Percentiles rank a stretch among this genome's conserved stretches.
These are phyloP conservation scores for Trichoderma erinaceum DNA, from an alignment of 495 filamentous ascomycete genomes.

Conservation along the genomic window DNA sequence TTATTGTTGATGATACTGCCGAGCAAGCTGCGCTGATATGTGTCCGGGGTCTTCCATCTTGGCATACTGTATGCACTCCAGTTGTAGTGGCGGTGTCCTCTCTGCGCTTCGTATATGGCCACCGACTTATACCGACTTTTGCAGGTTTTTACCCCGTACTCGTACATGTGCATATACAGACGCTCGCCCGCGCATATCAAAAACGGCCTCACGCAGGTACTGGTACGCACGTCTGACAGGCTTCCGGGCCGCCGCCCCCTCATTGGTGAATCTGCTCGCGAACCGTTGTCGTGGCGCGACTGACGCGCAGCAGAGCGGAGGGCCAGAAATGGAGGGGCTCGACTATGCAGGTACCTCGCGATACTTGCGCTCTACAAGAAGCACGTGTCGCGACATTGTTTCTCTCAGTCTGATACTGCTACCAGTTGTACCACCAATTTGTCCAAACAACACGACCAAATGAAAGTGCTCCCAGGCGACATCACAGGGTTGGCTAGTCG, in stretches of 20 bases:
- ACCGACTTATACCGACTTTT: not conserved
- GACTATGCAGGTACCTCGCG: not conserved
- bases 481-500: not conserved
- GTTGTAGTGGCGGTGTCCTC: too few relatives aligned
- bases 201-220: slow-evolving; percentile 5
- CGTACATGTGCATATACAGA: not conserved
- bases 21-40: too few relatives aligned
- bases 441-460: too few relatives aligned
- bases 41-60: too few relatives aligned
- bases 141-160: not conserved
- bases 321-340: slow-evolving; percentile 4
- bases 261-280: slow-evolving; percentile 6
- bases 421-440: too few relatives aligned
- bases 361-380: not conserved
- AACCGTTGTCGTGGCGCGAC: not conserved
- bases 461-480: not conserved
- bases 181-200: not conserved
- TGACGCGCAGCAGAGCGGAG: slow-evolving; percentile 11
- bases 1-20: too few relatives aligned
- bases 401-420: too few relatives aligned
- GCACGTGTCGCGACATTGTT: too few relatives aligned
- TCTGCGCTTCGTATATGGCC: too few relatives aligned
- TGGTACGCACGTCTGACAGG: not conserved
- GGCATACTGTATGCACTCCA: too few relatives aligned
- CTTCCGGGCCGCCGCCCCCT: not conserved